Conservation (phyloP, 2,329 filamentous ascomycete genomes). For the Penicillium sp. region DNA sequence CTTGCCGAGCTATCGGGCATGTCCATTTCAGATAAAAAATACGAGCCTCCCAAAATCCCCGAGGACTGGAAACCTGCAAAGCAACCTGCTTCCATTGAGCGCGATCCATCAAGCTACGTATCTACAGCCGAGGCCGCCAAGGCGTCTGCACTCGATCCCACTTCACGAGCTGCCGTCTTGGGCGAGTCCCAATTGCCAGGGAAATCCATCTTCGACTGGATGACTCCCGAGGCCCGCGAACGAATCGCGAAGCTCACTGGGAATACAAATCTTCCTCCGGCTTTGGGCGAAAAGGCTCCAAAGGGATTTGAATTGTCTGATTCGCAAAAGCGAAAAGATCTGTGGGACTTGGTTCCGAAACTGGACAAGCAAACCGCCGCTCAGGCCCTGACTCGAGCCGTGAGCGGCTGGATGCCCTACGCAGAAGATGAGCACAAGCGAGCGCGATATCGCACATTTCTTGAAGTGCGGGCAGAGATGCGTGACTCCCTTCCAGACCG, state of each 20-base stretch:
- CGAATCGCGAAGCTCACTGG: constrained; percentile 72
- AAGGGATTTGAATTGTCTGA: constrained; percentile 59
- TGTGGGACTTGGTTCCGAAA: constrained; percentile 58
- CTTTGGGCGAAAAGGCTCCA: constrained; percentile 66
- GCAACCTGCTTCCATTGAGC: constrained; percentile 42
- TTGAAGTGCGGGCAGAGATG: constrained; percentile 69
- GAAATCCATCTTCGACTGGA: constrained; percentile 93
- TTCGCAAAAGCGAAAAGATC: constrained; percentile 57
- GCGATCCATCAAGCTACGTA: constrained; percentile 46
- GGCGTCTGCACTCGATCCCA: constrained; percentile 68
- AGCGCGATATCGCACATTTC: constrained; percentile 72
- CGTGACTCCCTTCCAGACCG: constrained; percentile 56
- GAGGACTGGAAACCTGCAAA: constrained; percentile 64
- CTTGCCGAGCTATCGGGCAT: constrained; percentile 55
- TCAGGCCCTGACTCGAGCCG: constrained; percentile 63
- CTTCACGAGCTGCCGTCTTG: constrained; percentile 69
- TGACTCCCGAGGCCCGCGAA: constrained; percentile 72
- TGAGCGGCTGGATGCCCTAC: constrained; percentile 73
- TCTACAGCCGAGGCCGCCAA: constrained; percentile 76
- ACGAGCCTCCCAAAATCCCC: constrained; percentile 43
- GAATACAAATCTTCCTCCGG: constrained; percentile 70
- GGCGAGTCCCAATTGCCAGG: constrained; percentile 78
- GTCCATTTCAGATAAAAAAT: constrained; percentile 46
- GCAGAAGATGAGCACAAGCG: constrained; percentile 75
- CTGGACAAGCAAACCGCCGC: constrained; percentile 64